Base-by-base conservation (phyloP, 129 eudicot genomes). In the Pseudognaphalium luteoalbum region DNA sequence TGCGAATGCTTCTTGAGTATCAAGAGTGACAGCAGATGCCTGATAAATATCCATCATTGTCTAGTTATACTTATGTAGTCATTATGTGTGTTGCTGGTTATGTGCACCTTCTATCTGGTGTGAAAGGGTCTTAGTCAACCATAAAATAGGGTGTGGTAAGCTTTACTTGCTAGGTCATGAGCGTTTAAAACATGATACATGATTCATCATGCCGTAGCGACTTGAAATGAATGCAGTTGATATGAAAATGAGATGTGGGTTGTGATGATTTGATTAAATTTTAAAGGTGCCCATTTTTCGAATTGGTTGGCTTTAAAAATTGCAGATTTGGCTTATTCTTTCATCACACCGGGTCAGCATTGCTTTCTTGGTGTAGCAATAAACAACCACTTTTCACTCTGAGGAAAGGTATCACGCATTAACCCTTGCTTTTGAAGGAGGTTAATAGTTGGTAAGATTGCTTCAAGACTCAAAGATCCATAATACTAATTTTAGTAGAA, bases 361-460 rank as follows among this genome's bases (percentile, higher is more conserved):
- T 86, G 93, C 89, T 81, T 86, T 93, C 86, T 87, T 86, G 96
- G 94, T 95, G 90, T 88, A 84, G 87, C 97, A 83, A 83, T 89
- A 87, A 85, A 77, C 92, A 83, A 82, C 86, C 81, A 77, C 75
- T 78, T 76, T 89, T 69, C 73, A 81, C 85, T 85, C 81, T 83
- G 93, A 86, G 89, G 92, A 90, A 88, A 94, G 97, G 94, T 95
- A 88, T 85, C 92, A 89, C 82, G 86, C 90, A 76, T 83, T 83
- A 81, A 83, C 73, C 84, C 86, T 76, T 22, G 81, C 86, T 74
- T 81, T 87, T 91, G 96, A 93, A 87, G 96, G 96, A 91, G 86
- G 89, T 89, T 86, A 73, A 80, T 89, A 86, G 99, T 87, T 89
- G 97, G 97, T 95, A 95, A 91, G 99, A 91, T 78, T 89, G 96